Evolutionary conservation across 164 flowering plant genomes (phyloP), one percentile per base, ranked within the genome.

Genomic region (Liriodendron chinense): DNA sequence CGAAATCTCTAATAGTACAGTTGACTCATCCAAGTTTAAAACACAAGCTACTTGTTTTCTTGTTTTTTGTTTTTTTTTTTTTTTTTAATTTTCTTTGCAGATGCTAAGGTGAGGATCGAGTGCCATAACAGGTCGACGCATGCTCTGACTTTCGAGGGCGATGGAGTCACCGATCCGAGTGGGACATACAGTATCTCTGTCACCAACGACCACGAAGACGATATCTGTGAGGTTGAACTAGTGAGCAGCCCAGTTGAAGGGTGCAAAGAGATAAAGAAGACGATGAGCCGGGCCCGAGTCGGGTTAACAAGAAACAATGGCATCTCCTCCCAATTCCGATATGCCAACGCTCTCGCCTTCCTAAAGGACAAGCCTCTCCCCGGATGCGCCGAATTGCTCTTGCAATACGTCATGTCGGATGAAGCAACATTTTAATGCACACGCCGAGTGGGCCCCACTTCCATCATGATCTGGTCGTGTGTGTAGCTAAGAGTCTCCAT

Each of bases 261-360:
- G 1, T 90, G 94, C 80, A 47, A 22, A 6, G 87, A 87, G 75
- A 10, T 64, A 57, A 18, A 65, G 24, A 28, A 22, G 0, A 69
- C 80, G 3, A 24, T 65, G 20, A 25, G 77, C 62, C 80, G 75
- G 23, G 86, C 89, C 0, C 83, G 86, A 24, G 61, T 92, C 25
- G 64, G 74, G 70, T 81, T 92, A 69, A 84, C 93, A 7, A 24
- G 62, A 18, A 85, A 88, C 86, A 82, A 72, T 47, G 96, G 94
- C 68, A 78, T 89, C 7, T 50, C 62, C 9, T 61, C 81, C 20
- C 22, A 66, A 0, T 24, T 25, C 3, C 89, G 93, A 76, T 59
- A 20, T 0, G 90, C 88, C 28, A 90, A 89, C 71, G 80, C 92
- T 24, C 82, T 91, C 20, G 88, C 85, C 7, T 90, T 87, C 85